A percentile compares a stretch with the other conserved stretches of the same genome.
These are phyloP conservation scores for Aethionema arabicum DNA, from an alignment of 345 rosid species.

Conservation along the genomic window DNA sequence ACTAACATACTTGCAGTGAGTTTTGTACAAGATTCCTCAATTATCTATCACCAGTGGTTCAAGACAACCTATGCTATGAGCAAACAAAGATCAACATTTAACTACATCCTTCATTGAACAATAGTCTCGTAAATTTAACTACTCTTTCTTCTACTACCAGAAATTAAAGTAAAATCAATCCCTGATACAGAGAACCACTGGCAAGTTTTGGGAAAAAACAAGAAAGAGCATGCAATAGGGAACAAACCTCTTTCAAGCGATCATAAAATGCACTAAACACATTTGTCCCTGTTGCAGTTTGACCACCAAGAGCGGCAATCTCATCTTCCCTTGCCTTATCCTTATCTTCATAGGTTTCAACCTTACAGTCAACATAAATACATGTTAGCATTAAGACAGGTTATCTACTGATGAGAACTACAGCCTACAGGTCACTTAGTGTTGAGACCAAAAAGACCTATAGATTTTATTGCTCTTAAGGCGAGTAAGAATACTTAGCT, in stretches of 20 bases:
- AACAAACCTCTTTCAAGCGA: constrained; percentile 80
- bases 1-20: constrained; percentile 1
- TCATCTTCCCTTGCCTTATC: constrained; percentile 91
- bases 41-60: constrained; percentile 12
- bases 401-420: background rate
- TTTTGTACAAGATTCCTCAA: background rate
- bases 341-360: constrained; percentile 82
- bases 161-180: background rate
- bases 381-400: constrained; percentile 19
- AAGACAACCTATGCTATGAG: background rate
- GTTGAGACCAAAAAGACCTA: background rate
- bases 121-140: background rate
- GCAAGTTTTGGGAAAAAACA: background rate
- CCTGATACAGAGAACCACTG: constrained; percentile 1
- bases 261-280: constrained; percentile 87
- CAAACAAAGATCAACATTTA: constrained; percentile 9
- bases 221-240: background rate
- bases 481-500: constrained; percentile 12
- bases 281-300: constrained; percentile 65
- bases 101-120: background rate
- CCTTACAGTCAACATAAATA: constrained; percentile 35
- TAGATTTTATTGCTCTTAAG: background rate
- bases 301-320: constrained; percentile 93
- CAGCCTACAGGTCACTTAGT: background rate
- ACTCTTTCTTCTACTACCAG: background rate